Evolutionary conservation across 2,329 filamentous ascomycete species (phyloP).

Genomic region (Talaromyces sp.): DNA sequence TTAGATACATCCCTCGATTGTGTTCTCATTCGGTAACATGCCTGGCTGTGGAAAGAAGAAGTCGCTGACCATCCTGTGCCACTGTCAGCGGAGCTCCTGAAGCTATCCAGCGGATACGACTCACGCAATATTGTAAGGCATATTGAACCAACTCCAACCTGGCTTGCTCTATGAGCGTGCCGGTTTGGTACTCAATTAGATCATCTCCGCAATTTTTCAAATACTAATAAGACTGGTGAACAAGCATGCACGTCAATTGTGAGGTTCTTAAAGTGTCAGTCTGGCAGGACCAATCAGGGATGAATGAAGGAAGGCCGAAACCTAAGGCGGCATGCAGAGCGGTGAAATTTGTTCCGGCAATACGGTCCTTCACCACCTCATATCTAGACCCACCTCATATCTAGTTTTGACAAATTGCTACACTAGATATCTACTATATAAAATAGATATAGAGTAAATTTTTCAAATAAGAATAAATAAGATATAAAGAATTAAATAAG

Average conservation of each 20-base stretch:
- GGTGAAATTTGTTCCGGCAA: conserved; percentile 16
- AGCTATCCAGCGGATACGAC: conserved; percentile 24
- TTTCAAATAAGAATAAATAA: no score
- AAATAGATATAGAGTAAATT: no score
- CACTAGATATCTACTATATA: no score
- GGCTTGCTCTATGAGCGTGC: conserved; percentile 19
- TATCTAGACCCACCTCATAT: no score
- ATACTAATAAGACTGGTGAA: neutral
- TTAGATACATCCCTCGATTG: conserved; percentile 11
- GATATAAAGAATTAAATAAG: no score
- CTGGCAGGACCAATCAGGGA: neutral
- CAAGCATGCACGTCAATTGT: neutral
- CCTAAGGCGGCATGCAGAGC: conserved; percentile 12
- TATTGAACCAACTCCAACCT: conserved; percentile 28
- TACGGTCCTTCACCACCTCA: no score
- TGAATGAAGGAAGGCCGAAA: neutral
- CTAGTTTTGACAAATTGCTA: no score
- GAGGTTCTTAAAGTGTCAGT: neutral
- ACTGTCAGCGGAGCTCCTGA: conserved; percentile 23
- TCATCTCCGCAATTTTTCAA: neutral
- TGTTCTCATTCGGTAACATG: conserved; percentile 24
- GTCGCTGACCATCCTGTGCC: conserved; percentile 83
- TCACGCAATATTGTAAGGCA: conserved; percentile 70
- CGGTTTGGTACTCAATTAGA: neutral
- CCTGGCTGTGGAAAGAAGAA: conserved; percentile 98